A percentile compares a stretch with the other conserved stretches of the same genome.
Conservation (phyloP, 2,329 filamentous ascomycete genomes). For the Penicillium sp. region DNA sequence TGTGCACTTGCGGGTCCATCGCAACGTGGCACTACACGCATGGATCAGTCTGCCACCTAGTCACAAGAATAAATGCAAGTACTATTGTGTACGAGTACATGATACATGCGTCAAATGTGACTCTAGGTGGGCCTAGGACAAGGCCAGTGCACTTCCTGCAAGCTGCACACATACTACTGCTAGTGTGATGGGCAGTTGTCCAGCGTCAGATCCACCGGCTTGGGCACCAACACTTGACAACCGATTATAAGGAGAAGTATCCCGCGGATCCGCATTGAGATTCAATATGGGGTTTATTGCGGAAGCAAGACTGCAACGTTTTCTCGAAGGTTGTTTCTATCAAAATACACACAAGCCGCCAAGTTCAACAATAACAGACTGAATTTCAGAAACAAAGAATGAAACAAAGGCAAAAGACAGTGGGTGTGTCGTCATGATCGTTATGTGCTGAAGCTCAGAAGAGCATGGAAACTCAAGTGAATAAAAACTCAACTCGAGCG, state of each 20-base stretch:
- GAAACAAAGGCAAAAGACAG: slow-evolving; percentile 10
- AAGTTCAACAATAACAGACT: slow-evolving; percentile 13
- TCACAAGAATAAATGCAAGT: background rate
- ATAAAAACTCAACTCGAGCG: background rate
- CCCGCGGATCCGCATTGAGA: background rate
- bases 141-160: background rate
- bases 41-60: background rate
- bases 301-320: slow-evolving; percentile 1
- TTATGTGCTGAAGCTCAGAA: slow-evolving; percentile 9
- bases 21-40: background rate
- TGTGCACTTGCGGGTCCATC: background rate
- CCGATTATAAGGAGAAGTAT: background rate
- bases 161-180: background rate
- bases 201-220: background rate
- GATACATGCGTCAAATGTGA: background rate
- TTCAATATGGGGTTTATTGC: background rate
- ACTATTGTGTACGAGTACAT: no score
- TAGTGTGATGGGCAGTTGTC: slow-evolving; percentile 1
- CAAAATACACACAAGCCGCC: slow-evolving; percentile 17
- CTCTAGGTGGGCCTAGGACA: background rate
- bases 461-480: background rate
- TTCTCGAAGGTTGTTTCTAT: slow-evolving; percentile 1
- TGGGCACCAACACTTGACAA: slow-evolving; percentile 6
- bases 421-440: slow-evolving; percentile 23
- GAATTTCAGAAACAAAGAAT: slow-evolving; percentile 2